Evolutionary conservation across 305 asterid species (phyloP), one percentile per base, ranked within the genome.

Genomic region (Solanum aculeatissimum): DNA sequence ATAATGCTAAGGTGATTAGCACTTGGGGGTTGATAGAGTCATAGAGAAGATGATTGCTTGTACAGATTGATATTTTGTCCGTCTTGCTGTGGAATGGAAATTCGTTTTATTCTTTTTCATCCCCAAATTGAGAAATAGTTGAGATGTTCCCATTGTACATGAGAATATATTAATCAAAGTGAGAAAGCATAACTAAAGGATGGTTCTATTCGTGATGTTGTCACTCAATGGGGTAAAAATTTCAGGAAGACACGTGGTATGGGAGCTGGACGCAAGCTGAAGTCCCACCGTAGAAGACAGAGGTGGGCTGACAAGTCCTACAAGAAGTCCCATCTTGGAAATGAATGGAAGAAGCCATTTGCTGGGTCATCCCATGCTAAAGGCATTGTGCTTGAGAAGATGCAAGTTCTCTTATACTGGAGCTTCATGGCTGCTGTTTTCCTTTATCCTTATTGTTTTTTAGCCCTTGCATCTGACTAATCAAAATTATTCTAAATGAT

Each of bases 291-390:
- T 14, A 88, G 84, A 78, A 55, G 74, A 15, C 90, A 88, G 32
- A 88, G 88, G 74, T 86, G 88, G 90, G 90, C 90, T 42, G 88
- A 85, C 74, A 88, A 86, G 62, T 80, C 89, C 14, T 86, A 88
- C 68, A 88, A 88, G 84, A 88, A 88, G 83, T 88, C 90, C 62
- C 90, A 88, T 74, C 90, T 88, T 21, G 88, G 86, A 45, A 88
- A 85, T 54, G 89, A 88, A 81, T 88, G 88, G 86, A 86, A 86
- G 85, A 88, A 88, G 40, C 90, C 90, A 42, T 88, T 88, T 82
- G 90, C 90, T 35, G 90, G 90, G 40, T 88, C 89, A 60, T 88
- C 90, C 71, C 90, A 88, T 68, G 90, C 90, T 13, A 88, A 88
- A 84, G 90, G 90, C 78, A 88, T 88, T 13, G 90, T 88, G 54